These are phyloP conservation scores for Colletotrichum sp. DNA, from an alignment of 2,329 filamentous ascomycete genomes.

Conservation along the genomic window DNA sequence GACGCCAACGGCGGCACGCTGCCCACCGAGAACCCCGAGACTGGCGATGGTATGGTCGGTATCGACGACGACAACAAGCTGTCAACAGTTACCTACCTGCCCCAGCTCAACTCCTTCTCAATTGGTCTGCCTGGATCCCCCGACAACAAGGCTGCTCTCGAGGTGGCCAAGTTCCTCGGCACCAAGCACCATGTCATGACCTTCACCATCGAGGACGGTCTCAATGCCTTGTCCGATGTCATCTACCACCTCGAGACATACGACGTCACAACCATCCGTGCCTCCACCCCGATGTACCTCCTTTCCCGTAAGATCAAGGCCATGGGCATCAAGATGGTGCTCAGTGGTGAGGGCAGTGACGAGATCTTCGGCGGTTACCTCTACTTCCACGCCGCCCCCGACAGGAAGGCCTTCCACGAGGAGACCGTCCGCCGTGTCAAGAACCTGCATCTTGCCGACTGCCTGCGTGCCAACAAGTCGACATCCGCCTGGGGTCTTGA, in stretches of 20 bases:
- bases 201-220: constrained; percentile 95
- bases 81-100: constrained; percentile 87
- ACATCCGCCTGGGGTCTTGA: constrained; percentile 98
- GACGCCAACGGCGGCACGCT: constrained; percentile 49
- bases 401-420: constrained; percentile 91
- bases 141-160: constrained; percentile 87
- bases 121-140: constrained; percentile 94
- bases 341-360: constrained; percentile 95
- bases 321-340: constrained; percentile 99
- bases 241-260: constrained; percentile 98
- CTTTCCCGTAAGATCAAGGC: constrained; percentile 99
- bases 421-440: constrained; percentile 95
- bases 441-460: constrained; percentile 96
- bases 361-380: constrained; percentile 99
- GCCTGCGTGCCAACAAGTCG: constrained; percentile 97
- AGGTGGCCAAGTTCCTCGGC: constrained; percentile 95
- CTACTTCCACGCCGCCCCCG: constrained; percentile 95
- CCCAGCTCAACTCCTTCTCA: constrained; percentile 97
- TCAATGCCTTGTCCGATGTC: constrained; percentile 95
- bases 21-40: constrained; percentile 59
- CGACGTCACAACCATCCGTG: constrained; percentile 97
- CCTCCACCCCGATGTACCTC: constrained; percentile 98
- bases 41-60: constrained; percentile 80
- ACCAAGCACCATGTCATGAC: constrained; percentile 99
- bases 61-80: constrained; percentile 93